phyloP scores from a whole-genome alignment of 192 early-diverging fungal genomes.

The Coemansia javaensis region DNA sequence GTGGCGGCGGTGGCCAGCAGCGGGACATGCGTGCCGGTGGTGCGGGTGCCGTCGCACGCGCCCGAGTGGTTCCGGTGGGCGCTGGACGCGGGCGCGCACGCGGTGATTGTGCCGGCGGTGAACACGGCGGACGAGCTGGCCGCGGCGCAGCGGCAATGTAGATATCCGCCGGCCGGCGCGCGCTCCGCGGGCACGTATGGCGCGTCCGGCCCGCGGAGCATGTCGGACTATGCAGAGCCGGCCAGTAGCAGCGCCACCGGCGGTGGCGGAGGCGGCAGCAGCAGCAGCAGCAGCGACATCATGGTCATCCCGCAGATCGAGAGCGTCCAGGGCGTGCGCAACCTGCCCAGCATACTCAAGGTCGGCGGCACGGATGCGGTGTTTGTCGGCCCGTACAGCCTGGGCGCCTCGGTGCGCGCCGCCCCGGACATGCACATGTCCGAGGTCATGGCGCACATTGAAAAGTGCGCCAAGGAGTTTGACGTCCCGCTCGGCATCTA shows the following conservation, averaged over 20 bases:
- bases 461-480: constrained; percentile 16
- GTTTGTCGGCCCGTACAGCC: constrained; percentile 38
- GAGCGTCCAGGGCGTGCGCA: constrained; percentile 34
- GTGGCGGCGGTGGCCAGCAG: constrained; percentile 47
- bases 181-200: constrained; percentile 42
- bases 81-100: constrained; percentile 47
- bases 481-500: constrained; percentile 48
- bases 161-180: constrained; percentile 38
- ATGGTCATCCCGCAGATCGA: constrained; percentile 51
- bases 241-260: no score
- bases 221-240: constrained; percentile 34
- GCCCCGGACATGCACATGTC: constrained; percentile 24
- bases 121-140: constrained; percentile 44
- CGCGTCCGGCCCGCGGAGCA: constrained; percentile 25
- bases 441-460: constrained; percentile 25
- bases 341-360: constrained; percentile 34
- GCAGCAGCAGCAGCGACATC: constrained; percentile 31
- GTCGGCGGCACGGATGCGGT: constrained; percentile 37
- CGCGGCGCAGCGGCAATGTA: constrained; percentile 17
- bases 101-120: constrained; percentile 45
- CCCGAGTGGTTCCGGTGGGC: constrained; percentile 52
- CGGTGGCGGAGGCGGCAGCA: no score
- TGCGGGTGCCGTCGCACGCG: constrained; percentile 47
- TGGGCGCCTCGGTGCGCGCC: constrained; percentile 25
- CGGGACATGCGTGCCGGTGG: constrained; percentile 44